phyloP scores from a whole-genome alignment of 257 asterid genomes.

The Salvia hispanica region DNA sequence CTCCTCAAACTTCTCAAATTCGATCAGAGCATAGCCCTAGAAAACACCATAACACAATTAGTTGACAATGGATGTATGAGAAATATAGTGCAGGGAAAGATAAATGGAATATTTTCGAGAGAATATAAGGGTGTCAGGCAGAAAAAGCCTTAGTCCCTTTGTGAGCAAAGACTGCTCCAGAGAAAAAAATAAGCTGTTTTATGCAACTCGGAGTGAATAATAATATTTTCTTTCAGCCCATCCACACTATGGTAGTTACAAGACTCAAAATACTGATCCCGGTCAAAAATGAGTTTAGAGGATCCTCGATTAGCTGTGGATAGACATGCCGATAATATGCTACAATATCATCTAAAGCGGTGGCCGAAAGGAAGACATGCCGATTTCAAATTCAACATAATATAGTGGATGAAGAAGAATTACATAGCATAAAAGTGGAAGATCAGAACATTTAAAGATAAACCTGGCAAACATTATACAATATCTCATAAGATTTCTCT shows the following conservation, averaged over 20 bases:
- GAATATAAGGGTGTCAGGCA: neutral
- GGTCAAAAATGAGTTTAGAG: neutral
- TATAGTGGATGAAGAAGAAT: neutral
- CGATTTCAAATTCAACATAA: neutral
- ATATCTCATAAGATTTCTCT: neutral
- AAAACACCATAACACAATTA: conserved; percentile 21
- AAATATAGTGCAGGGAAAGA: conserved; percentile 13
- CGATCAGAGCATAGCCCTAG: conserved; percentile 64
- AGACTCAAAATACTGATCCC: conserved; percentile 2
- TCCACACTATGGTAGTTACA: too few species aligned
- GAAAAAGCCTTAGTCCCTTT: neutral
- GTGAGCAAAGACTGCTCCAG: neutral
- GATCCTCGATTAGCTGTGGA: neutral
- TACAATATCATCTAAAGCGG: conserved; percentile 1
- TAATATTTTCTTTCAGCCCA: too few species aligned
- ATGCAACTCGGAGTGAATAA: too few species aligned
- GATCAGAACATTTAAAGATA: neutral
- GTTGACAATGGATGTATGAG: neutral
- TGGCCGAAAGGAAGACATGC: neutral
- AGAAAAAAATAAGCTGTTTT: neutral
- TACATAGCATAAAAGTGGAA: neutral
- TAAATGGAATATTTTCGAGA: neutral
- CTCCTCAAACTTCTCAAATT: conserved; percentile 77
- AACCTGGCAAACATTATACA: neutral
- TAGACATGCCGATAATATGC: conserved; percentile 8